Conservation (phyloP, 2,329 filamentous ascomycete species). For the Botrytis squamosa region DNA sequence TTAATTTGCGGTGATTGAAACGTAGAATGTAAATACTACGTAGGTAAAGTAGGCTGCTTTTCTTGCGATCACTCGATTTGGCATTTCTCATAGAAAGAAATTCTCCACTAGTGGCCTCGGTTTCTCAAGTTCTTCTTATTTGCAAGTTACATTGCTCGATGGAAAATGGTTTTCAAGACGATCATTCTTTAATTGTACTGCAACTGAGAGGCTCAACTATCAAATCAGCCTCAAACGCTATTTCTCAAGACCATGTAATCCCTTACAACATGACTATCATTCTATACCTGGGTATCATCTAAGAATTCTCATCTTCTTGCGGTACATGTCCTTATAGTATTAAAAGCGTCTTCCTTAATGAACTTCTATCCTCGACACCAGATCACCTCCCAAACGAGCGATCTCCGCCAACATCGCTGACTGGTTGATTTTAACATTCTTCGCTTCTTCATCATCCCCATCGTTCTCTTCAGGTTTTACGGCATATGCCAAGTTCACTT, state of each 20-base stretch:
- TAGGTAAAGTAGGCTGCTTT: neutral
- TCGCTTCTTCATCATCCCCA: conserved; percentile 43
- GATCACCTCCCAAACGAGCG: conserved; percentile 61
- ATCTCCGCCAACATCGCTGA: conserved; percentile 71
- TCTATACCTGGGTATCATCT: conserved; percentile 14
- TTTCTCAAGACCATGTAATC: neutral
- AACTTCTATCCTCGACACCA: conserved; percentile 66
- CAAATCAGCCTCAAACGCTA: neutral
- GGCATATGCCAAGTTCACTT: conserved; percentile 68
- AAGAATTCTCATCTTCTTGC: neutral
- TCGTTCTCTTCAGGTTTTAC: conserved; percentile 44
- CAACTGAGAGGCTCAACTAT: neutral
- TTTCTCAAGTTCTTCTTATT: neutral
- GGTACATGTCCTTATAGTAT: neutral
- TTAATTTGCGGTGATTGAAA: neutral
- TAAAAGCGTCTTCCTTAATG: neutral
- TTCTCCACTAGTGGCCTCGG: neutral
- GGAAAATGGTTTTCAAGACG: neutral
- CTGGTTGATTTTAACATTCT: conserved; percentile 62
- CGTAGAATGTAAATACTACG: neutral
- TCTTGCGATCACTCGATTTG: neutral
- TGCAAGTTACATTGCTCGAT: neutral
- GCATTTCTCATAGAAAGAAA: neutral
- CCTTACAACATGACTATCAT: neutral
- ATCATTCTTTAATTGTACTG: neutral